phyloP scores from a whole-genome alignment of 176 grass and related monocot genomes.

The Zoysia japonica region DNA sequence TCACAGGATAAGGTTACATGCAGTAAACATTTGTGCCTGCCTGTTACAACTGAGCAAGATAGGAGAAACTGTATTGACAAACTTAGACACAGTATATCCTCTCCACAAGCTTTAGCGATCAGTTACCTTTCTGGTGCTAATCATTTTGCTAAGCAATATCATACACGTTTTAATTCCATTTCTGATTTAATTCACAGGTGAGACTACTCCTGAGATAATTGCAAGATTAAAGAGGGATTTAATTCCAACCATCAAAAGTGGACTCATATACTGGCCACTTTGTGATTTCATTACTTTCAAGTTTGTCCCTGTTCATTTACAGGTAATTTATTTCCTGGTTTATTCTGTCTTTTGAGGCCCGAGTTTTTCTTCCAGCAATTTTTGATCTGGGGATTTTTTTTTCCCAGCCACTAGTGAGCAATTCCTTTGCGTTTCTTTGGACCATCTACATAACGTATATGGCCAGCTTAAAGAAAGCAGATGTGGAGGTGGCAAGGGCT shows the following conservation, averaged over 20 bases:
- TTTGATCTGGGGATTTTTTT: slow-evolving; percentile 34
- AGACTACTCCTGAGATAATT: slow-evolving; percentile 72
- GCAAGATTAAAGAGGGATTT: slow-evolving; percentile 90
- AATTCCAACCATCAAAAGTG: slow-evolving; percentile 73
- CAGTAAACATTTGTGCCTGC: slow-evolving; percentile 30
- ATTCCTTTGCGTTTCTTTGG: slow-evolving; percentile 97
- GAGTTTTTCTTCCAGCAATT: slow-evolving; percentile 5
- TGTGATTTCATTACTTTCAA: slow-evolving; percentile 99
- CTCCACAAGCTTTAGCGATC: background rate
- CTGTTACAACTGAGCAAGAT: slow-evolving; percentile 30
- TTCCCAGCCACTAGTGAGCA: slow-evolving; percentile 84
- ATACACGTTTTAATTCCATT: slow-evolving; percentile 27
- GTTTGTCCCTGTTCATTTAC: slow-evolving; percentile 85
- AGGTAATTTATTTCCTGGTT: slow-evolving; percentile 54
- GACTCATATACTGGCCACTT: slow-evolving; percentile 76
- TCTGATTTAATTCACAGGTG: slow-evolving; percentile 61
- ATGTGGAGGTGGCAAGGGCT: slow-evolving; percentile 47
- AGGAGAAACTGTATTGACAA: slow-evolving; percentile 36
- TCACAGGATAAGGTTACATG: slow-evolving; percentile 37
- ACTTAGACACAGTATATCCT: slow-evolving; percentile 16
- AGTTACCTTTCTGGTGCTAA: background rate
- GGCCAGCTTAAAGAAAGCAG: slow-evolving; percentile 85
- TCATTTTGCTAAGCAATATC: slow-evolving; percentile 28
- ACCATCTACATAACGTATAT: slow-evolving; percentile 99
- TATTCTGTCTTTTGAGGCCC: slow-evolving; percentile 25